Evolutionary conservation across 441 rosid genomes (phyloP), one percentile per base, ranked within the genome.

Genomic region (Gossypium trilobum): DNA sequence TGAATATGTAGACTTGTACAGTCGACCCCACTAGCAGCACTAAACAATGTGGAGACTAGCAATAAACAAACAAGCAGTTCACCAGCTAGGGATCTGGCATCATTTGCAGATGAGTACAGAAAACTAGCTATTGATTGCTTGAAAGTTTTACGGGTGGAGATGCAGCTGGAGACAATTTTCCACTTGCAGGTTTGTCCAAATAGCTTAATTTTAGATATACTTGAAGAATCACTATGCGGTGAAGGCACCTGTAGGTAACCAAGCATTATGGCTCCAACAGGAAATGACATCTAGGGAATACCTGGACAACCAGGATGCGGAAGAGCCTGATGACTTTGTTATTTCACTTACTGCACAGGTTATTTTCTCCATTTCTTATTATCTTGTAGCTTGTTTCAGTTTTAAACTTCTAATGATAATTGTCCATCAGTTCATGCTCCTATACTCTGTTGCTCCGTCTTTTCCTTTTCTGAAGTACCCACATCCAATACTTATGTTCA

Each of bases 311-410:
- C 94, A 88, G 72, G 97, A 95, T 81, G 94, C 97, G 1, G 98
- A 95, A 82, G 99, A 95, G 85, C 99, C 99, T 3, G 99, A 95
- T 72, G 94, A 93, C 84, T 95, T 90, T 69, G 84, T 95, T 59
- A 87, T 93, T 82, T 86, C 99, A 72, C 92, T 95, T 27, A 91
- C 89, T 73, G 86, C 99, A 66, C 91, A 90, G 97, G 99, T 95
- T 33, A 22, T 76, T 78, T 36, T 73, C 80, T 73, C 57, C 22
- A 56, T 10, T 56, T 50, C 19, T 23, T 71, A 36, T 60, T 60
- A 6, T 17, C 31, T 19, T 42, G 23, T 23, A 23, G 5, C 54
- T 25, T 64, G 29, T 64, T 31, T 56, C 57, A 6, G 33, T 50
- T 48, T 64, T n/a, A 55, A 55, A 25, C 7, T 65, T 11, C 5